Base-by-base conservation (phyloP, 768 basidiomycete species). In the Lepiota venenata region DNA sequence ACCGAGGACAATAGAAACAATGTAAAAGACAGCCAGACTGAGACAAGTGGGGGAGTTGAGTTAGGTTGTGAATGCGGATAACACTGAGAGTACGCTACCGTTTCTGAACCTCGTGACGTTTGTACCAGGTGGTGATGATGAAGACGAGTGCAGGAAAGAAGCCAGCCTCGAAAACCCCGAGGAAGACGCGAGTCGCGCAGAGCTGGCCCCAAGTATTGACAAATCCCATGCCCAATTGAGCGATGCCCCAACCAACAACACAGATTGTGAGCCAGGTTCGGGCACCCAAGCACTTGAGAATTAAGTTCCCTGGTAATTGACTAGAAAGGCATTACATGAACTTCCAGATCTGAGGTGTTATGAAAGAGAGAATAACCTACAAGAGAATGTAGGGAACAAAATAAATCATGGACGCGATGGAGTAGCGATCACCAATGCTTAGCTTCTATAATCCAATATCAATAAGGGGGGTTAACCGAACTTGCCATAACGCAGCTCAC, bases 51-150 rank as follows among this genome's bases (percentile, higher is more conserved):
- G 3, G 12, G 42, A 9, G 20, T 12, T 14, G 22, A 38, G 6
- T 20, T 16, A 40, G 18, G 25, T 45, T 14, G 1, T 16, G 40
- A 58, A 8, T 29, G 18, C 12, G 12, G 15, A 32, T 22, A 12
- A 9, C 14, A 27, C 15, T 20, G 11, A 22, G 8, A 21, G 42
- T 12, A 18, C 16, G 64, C 66, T 21, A 52, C 50, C 71, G 69
- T 41, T 71, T 74, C 52, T 77, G 74, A 6, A 76, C 73, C 60
- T 77, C 75, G 49, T 73, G 66, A 3, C 74, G 70, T 27, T 67
- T 71, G 58, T 74, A 73, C 73, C 74, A 76, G 8, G 72, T 74
- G 0, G 71, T 70, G 39, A 75, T 70, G 21, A 76, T 71, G 61
- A 72, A 75, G 2, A 72, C 66, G 12, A 75, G 58, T 0, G 69